Conservation (phyloP, 2,329 filamentous ascomycete species). For the Pseudogymnoascus sp. region DNA sequence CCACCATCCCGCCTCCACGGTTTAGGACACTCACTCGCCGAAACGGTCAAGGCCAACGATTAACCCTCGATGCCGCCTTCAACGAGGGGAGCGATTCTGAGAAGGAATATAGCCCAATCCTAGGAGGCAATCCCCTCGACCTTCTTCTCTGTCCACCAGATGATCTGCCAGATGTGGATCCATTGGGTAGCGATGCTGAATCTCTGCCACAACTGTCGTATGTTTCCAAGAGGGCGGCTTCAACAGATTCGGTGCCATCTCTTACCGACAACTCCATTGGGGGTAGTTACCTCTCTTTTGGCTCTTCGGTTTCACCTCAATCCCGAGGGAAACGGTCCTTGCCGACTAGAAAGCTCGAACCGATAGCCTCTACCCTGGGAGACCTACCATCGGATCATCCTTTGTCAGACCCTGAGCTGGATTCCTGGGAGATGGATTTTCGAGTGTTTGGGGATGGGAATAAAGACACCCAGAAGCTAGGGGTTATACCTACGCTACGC, state of each 20-base stretch:
- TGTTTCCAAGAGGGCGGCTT: conserved; percentile 47
- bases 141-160: conserved; percentile 52
- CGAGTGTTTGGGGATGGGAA: conserved; percentile 34
- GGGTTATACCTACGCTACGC: conserved; percentile 13
- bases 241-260: conserved; percentile 53
- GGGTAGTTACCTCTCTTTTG: conserved; percentile 10
- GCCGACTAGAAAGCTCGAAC: conserved; percentile 42
- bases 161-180: conserved; percentile 42
- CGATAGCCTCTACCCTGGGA: conserved; percentile 47
- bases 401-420: conserved; percentile 34
- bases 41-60: conserved; percentile 25
- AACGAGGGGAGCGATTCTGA: conserved; percentile 33
- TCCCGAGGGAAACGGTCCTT: conserved; percentile 34
- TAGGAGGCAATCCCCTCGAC: conserved; percentile 48
- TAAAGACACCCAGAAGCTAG: conserved; percentile 15
- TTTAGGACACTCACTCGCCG: conserved; percentile 19
- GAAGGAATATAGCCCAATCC: conserved; percentile 47
- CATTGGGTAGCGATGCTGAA: conserved; percentile 41
- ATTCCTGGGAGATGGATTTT: conserved; percentile 41
- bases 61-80: conserved; percentile 50
- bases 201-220: conserved; percentile 35
- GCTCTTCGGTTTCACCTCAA: conserved; percentile 24
- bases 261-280: conserved; percentile 43
- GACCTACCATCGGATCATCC: conserved; percentile 41
- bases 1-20: conserved; percentile 46